Base-by-base conservation (phyloP, 257 asterid species). In the Petrea volubilis region DNA sequence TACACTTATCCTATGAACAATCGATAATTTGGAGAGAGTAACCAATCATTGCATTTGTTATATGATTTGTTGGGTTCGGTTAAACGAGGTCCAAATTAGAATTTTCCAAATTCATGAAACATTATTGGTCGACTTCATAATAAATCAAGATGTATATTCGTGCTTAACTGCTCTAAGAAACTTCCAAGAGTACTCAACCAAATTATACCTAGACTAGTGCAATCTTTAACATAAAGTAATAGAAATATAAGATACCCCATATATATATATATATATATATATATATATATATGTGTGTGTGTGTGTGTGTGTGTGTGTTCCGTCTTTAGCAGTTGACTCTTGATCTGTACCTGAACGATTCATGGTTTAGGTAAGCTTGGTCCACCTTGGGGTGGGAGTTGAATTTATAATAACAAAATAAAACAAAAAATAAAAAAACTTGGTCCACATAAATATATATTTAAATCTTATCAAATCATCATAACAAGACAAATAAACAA, bases 241-340 rank as follows among this genome's bases (percentile, higher is more conserved):
- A 12, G 18, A 46, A 57, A 44, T 13, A 9, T 55, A 31, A 43
- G 44, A 5, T 44, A 38, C n/a, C n/a, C n/a, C n/a, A n/a, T n/a
- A n/a, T n/a, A n/a, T n/a, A n/a, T n/a, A n/a, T n/a, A n/a, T n/a
- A n/a, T n/a, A n/a, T n/a, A n/a, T n/a, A n/a, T n/a, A n/a, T n/a
- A n/a, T n/a, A n/a, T n/a, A n/a, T n/a, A n/a, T n/a, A n/a, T n/a
- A n/a, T n/a, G n/a, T n/a, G n/a, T n/a, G n/a, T n/a, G n/a, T n/a
- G n/a, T n/a, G n/a, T n/a, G n/a, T 4, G 31, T 6, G 6, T 17
- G 7, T 56, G 20, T 6, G 25, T 31, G 64, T 46, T 72, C 56
- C 76, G 28, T 60, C 79, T 82, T 86, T 79, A 78, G 87, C 85
- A 81, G 96, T 89, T 89, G 88, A 87, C 89, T 71, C 77, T 76